These are phyloP conservation scores for Coniosporium tulheliwenetii DNA, from an alignment of 2,329 filamentous ascomycete species.

Conservation along the genomic window DNA sequence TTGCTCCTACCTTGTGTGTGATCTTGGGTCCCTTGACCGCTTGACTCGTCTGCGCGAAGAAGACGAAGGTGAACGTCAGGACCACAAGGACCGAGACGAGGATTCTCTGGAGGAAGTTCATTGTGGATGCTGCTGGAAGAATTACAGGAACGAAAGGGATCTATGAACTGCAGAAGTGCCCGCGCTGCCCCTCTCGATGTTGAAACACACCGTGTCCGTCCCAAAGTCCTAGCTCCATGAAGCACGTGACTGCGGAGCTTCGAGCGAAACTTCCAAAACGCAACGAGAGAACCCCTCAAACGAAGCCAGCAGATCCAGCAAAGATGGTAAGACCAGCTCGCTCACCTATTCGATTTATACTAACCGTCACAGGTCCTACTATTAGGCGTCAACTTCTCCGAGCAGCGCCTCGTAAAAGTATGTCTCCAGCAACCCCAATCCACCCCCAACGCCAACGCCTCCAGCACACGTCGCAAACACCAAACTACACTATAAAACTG, in stretches of 20 bases:
- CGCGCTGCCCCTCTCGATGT: no score
- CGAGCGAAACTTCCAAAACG: no score
- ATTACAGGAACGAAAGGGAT: no score
- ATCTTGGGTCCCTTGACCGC: constrained; percentile 83
- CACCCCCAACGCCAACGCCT: constrained; percentile 1
- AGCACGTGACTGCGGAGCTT: no score
- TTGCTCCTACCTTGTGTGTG: constrained; percentile 58
- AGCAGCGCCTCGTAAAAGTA: constrained; percentile 72
- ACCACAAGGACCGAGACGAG: constrained; percentile 61
- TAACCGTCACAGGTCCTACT: constrained; percentile 53
- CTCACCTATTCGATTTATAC: constrained; percentile 6
- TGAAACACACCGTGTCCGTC: no score
- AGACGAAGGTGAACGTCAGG: constrained; percentile 56
- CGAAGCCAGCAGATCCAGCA: neutral
- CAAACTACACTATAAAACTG: constrained; percentile 2
- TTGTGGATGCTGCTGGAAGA: constrained; percentile 23
- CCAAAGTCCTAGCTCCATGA: no score
- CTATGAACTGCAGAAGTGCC: no score
- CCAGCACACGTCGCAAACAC: neutral
- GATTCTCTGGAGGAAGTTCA: constrained; percentile 61
- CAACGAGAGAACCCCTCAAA: no score
- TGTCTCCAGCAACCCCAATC: constrained; percentile 11
- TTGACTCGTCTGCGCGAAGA: constrained; percentile 59
- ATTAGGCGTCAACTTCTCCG: constrained; percentile 71
- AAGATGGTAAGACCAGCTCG: constrained; percentile 1